phyloP scores from a whole-genome alignment of 2,329 filamentous ascomycete genomes.

The Hansfordia pulvinata region DNA sequence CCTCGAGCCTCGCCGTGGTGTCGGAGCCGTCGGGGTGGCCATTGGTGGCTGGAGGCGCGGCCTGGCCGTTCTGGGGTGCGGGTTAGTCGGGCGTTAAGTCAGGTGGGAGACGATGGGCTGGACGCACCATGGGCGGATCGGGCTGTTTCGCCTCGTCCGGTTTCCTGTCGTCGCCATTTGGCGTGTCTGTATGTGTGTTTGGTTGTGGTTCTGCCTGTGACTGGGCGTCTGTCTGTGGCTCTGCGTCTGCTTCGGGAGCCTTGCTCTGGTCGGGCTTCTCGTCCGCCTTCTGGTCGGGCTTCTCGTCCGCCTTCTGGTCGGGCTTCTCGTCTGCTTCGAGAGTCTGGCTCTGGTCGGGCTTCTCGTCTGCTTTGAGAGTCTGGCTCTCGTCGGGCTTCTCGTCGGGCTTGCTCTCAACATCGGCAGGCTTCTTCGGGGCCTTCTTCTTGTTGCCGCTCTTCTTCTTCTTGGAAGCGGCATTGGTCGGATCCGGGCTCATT shows the following conservation, averaged over 20 bases:
- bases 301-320: too few relatives aligned
- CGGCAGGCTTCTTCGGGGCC: slow-evolving; percentile 28
- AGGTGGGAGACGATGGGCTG: slow-evolving; percentile 1
- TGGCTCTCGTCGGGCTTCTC: slow-evolving; percentile 3
- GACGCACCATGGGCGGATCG: slow-evolving; percentile 19
- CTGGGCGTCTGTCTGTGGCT: too few relatives aligned
- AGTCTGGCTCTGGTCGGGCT: too few relatives aligned
- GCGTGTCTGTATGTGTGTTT: too few relatives aligned
- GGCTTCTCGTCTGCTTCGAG: too few relatives aligned
- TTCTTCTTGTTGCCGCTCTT: slow-evolving; percentile 48
- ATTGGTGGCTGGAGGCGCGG: slow-evolving; percentile 21
- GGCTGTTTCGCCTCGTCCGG: slow-evolving; percentile 24
- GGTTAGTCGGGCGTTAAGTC: slow-evolving; percentile 6
- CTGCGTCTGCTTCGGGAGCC: too few relatives aligned
- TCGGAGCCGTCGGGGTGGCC: slow-evolving; percentile 22
- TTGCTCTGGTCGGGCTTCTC: slow-evolving; percentile 7
- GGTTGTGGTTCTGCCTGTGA: too few relatives aligned
- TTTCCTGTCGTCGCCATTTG: slow-evolving; percentile 12
- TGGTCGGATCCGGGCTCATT: slow-evolving; percentile 11
- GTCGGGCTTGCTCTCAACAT: slow-evolving; percentile 14
- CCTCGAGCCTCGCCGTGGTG: slow-evolving; percentile 47
- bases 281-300: slow-evolving; percentile 7
- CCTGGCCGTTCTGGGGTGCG: slow-evolving; percentile 22
- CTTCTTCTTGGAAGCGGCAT: slow-evolving; percentile 37
- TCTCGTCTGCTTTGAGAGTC: slow-evolving; percentile 8